Conservation (phyloP, 176 grass and related monocot species). For the Carex parvula region DNA sequence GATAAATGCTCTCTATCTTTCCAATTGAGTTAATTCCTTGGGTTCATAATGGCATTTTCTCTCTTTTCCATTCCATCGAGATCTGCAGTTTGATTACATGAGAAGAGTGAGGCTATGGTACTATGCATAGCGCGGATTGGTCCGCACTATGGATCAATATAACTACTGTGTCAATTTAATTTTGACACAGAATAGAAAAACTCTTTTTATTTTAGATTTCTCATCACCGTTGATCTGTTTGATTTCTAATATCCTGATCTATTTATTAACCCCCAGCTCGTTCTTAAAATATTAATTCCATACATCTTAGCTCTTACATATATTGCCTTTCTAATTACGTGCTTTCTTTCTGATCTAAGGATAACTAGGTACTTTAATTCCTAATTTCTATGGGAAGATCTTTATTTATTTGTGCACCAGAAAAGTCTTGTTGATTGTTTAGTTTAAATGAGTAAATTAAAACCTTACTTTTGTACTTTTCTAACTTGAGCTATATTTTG, state of each 20-base stretch:
- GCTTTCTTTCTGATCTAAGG: neutral
- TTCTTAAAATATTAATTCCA: neutral
- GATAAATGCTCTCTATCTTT: neutral
- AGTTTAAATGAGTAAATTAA: neutral
- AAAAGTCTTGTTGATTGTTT: neutral
- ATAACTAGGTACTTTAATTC: neutral
- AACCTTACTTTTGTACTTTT: neutral
- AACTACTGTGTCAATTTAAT: slow-evolving; percentile 7
- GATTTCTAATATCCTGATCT: slow-evolving; percentile 13
- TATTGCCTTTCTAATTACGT: slow-evolving; percentile 8
- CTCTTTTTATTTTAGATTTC: slow-evolving; percentile 5
- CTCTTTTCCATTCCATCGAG: neutral
- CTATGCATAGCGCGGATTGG: no score
- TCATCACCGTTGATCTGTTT: neutral
- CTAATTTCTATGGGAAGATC: neutral
- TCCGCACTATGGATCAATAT: neutral
- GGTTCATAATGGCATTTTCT: neutral
- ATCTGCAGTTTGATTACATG: neutral
- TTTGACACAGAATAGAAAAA: neutral
- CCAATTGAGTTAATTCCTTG: neutral
- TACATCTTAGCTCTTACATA: neutral
- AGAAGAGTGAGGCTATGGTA: neutral
- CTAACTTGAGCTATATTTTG: neutral
- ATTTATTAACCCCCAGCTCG: neutral
- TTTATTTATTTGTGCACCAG: neutral